These are phyloP conservation scores for Ricinus communis DNA, from an alignment of 345 rosid genomes.

Conservation along the genomic window DNA sequence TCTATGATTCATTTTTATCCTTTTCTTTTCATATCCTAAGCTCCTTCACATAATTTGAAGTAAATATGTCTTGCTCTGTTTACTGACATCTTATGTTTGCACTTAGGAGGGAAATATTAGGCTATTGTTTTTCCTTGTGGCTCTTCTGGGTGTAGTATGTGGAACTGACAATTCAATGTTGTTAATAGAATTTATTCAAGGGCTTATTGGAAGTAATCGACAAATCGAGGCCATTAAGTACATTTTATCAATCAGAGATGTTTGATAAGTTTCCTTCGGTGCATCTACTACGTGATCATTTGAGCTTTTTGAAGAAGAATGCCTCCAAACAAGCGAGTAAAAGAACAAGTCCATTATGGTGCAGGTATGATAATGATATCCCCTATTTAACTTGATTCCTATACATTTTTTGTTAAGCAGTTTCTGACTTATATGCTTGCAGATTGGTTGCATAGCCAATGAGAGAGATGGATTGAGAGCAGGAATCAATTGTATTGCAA, in stretches of 20 bases:
- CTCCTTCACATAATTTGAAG: too few relatives aligned
- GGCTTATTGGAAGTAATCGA: constrained; percentile 32
- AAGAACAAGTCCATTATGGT: constrained; percentile 11
- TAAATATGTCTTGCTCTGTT: too few relatives aligned
- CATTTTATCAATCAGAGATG: constrained; percentile 35
- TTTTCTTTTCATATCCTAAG: too few relatives aligned
- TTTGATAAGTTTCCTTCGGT: constrained; percentile 34
- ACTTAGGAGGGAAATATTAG: too few relatives aligned
- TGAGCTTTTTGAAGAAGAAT: constrained; percentile 22
- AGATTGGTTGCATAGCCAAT: constrained; percentile 21
- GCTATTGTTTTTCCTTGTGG: too few relatives aligned
- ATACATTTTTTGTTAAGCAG: too few relatives aligned
- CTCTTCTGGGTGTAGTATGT: too few relatives aligned
- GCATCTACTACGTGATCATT: constrained; percentile 33
- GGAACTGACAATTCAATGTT: too few relatives aligned
- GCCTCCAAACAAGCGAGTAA: constrained; percentile 5
- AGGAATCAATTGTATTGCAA: constrained; percentile 5
- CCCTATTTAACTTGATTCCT: too few relatives aligned
- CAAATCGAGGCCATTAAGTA: constrained; percentile 35
- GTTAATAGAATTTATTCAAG: constrained; percentile 20
- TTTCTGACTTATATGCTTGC: neutral
- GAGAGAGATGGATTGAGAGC: constrained; percentile 19
- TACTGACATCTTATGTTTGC: too few relatives aligned
- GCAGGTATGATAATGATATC: constrained; percentile 2
- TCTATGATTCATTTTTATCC: too few relatives aligned